Base-by-base conservation (phyloP, 1,284 basidiomycete genomes). In the Ganoderma leucocontextum region DNA sequence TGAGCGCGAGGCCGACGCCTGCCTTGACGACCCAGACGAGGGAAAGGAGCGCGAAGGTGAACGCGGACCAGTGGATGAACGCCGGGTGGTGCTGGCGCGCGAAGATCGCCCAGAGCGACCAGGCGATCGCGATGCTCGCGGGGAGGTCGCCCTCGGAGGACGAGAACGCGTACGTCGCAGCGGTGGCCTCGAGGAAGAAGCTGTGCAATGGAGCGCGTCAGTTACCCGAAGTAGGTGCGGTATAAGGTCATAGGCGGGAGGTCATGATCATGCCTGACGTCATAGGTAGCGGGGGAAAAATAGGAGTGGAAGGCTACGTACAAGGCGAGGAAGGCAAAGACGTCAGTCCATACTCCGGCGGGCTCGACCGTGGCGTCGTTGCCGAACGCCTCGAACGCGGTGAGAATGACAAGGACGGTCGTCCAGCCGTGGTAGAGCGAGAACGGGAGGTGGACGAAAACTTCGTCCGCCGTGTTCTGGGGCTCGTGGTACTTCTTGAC, bases 401-500 rank as follows among this genome's bases (percentile, higher is more conserved):
- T 93, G 70, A 98, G 83, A 71, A 98, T 86, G 73, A 97, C 93
- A 67, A 98, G 89, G 63, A 98, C 92, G 61, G 95, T 96, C 17
- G 95, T 95, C 93, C 96, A 97, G 62, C 96, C 96, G 78, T 98
- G 96, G 84, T 93, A 98, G 65, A 97, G 89, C 10, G 94, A 96
- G 87, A 97, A 96, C 10, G 95, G 95, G 17, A 95, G 88, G 77
- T 95, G 93, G 47, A 95, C 82, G 71, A 93, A 93, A 70, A 95
- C 79, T 80, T 97, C 95, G 71, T 96, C 94, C 35, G 86, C 84
- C 52, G 86, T 77, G 72, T 78, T 87, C 76, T 90, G 83, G 61
- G 93, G 81, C 63, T 86, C 79, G 80, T 97, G 91, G 72, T 90
- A 87, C 80, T 94, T 94, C 85, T 96, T 97, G 78, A 97, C 91